Evolutionary conservation across 2,329 filamentous ascomycete species (phyloP).

Genomic region (Endocalyx cinctus): DNA sequence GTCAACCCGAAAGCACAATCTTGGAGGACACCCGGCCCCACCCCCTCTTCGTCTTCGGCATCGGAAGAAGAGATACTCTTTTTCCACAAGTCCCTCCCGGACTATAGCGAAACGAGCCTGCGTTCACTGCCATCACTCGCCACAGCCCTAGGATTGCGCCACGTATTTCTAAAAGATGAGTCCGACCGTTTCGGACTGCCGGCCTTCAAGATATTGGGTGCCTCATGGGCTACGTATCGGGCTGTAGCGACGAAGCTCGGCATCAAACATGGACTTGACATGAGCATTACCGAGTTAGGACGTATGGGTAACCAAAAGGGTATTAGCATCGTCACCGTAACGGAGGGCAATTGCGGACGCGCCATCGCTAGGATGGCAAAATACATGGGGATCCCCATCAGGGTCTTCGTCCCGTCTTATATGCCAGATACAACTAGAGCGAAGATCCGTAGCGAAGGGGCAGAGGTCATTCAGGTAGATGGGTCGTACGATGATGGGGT

Average conservation of each 20-base stretch:
- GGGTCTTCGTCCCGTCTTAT: constrained; percentile 58
- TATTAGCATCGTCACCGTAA: constrained; percentile 58
- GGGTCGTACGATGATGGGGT: constrained; percentile 64
- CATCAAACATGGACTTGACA: constrained; percentile 25
- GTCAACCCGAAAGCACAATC: constrained; percentile 15
- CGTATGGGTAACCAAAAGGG: too few species aligned
- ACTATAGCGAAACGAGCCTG: constrained; percentile 19
- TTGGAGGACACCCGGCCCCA: constrained; percentile 13
- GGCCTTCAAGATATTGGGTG: constrained; percentile 76
- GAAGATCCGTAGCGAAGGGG: constrained; percentile 59
- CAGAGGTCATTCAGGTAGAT: constrained; percentile 48
- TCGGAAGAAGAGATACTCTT: constrained; percentile 13
- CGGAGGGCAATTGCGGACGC: constrained; percentile 73
- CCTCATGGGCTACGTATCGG: constrained; percentile 66
- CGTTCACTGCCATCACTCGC: constrained; percentile 11
- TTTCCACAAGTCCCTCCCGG: constrained; percentile 21
- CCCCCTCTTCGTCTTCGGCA: constrained; percentile 10
- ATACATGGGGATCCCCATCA: constrained; percentile 49
- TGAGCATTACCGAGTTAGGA: constrained; percentile 15
- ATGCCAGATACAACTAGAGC: constrained; percentile 51
- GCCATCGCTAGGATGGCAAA: constrained; percentile 66
- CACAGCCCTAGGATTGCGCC: constrained; percentile 42
- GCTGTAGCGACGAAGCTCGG: constrained; percentile 43
- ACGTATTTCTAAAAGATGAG: constrained; percentile 68
- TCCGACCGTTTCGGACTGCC: constrained; percentile 63